phyloP scores from a whole-genome alignment of 192 early-diverging fungal species.

The Spizellomyces punctatus region DNA sequence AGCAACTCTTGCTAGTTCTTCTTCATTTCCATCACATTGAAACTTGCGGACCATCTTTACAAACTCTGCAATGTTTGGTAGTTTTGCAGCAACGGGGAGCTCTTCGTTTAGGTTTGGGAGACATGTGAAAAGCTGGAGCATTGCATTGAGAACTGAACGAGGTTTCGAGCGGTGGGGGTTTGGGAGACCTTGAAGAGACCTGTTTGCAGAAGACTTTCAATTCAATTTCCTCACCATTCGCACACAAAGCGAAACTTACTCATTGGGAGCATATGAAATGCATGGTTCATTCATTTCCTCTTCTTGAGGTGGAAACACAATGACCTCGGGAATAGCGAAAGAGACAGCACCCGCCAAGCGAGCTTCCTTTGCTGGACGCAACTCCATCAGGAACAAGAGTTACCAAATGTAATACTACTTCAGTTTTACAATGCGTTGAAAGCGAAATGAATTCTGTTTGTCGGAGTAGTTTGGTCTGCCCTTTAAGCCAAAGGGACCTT shows the following conservation, averaged over 20 bases:
- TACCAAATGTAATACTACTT: too few relatives aligned
- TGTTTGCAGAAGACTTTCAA: not conserved
- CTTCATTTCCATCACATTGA: slow-evolving; percentile 9
- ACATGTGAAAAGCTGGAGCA: slow-evolving; percentile 27
- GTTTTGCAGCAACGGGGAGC: slow-evolving; percentile 20
- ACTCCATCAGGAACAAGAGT: too few relatives aligned
- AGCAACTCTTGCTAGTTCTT: not conserved
- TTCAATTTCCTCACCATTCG: not conserved
- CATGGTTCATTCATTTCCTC: slow-evolving; percentile 38
- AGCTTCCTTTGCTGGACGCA: not conserved
- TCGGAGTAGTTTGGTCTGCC: too few relatives aligned
- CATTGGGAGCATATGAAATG: slow-evolving; percentile 30
- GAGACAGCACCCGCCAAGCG: not conserved
- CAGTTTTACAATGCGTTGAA: too few relatives aligned
- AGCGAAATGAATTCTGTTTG: too few relatives aligned
- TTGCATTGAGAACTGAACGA: slow-evolving; percentile 30
- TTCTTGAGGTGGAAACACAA: slow-evolving; percentile 34
- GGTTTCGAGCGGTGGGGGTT: slow-evolving; percentile 10
- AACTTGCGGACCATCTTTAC: slow-evolving; percentile 17
- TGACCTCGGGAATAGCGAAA: slow-evolving; percentile 17
- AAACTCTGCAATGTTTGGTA: slow-evolving; percentile 16
- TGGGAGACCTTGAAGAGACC: slow-evolving; percentile 12
- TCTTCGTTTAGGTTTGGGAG: slow-evolving; percentile 33
- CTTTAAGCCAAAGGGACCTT: too few relatives aligned
- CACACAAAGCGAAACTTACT: slow-evolving; percentile 15